Conservation (phyloP, 352 stramenopile species). For the Phytophthora agathidicida region DNA sequence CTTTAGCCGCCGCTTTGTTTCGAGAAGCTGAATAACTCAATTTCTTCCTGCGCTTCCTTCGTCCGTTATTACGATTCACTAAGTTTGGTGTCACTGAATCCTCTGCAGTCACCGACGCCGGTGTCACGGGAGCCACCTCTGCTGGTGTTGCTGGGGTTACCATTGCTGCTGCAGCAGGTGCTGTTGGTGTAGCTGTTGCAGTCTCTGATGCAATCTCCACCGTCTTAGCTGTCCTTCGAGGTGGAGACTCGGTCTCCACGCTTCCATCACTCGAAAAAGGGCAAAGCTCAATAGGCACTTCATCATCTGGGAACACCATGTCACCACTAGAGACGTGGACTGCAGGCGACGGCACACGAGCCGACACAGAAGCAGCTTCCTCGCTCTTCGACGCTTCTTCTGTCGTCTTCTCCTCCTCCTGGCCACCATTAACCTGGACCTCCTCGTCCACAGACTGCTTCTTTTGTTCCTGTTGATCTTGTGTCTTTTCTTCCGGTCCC, state of each 20-base stretch:
- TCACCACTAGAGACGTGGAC: slow-evolving; percentile 21
- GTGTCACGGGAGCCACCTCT: slow-evolving; percentile 5
- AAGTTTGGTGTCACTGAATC: slow-evolving; percentile 1
- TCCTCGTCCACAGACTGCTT: neutral
- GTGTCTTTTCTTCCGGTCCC: neutral
- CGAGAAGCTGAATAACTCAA: slow-evolving; percentile 35
- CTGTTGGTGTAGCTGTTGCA: neutral
- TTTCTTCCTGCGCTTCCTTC: slow-evolving; percentile 57
- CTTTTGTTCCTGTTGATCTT: neutral
- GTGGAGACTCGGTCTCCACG: slow-evolving; percentile 11
- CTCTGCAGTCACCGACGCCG: slow-evolving; percentile 12
- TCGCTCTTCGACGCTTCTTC: neutral
- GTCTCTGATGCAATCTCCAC: neutral
- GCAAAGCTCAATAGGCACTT: slow-evolving; percentile 43
- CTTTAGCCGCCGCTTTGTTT: slow-evolving; percentile 18
- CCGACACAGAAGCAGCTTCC: neutral
- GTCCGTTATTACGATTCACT: slow-evolving; percentile 11
- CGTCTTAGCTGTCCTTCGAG: slow-evolving; percentile 2
- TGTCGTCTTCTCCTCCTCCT: neutral
- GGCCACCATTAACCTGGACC: neutral
- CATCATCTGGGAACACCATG: slow-evolving; percentile 37
- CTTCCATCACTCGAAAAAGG: slow-evolving; percentile 45
- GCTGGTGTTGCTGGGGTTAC: neutral
- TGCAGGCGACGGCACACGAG: slow-evolving; percentile 13
- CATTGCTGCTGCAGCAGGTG: slow-evolving; percentile 3